phyloP scores from a whole-genome alignment of 202 grass and related monocot species.

The Zizania palustris region DNA sequence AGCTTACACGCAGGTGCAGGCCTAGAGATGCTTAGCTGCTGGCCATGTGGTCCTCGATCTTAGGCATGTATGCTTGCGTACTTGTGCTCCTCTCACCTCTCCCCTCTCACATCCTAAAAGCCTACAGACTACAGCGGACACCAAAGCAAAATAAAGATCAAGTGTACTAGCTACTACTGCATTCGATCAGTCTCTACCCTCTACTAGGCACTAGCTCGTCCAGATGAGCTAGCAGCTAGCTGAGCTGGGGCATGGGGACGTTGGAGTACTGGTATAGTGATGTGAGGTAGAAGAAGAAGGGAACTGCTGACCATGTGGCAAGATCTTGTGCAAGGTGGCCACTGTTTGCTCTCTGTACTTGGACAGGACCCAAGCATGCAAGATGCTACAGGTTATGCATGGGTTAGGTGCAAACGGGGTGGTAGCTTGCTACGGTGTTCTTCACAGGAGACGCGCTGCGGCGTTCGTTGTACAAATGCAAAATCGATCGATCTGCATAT shows the following conservation, averaged over 20 bases:
- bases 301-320: not conserved
- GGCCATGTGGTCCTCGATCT: constrained; percentile 29
- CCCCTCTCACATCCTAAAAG: constrained; percentile 48
- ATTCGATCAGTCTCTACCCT: not conserved
- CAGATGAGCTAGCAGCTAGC: not conserved
- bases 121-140: not conserved
- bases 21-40: constrained; percentile 51
- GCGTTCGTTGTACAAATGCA: not conserved
- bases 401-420: constrained; percentile 16
- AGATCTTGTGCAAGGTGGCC: constrained; percentile 2
- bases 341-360: constrained; percentile 21
- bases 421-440: not conserved
- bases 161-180: not conserved
- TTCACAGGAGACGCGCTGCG: not conserved
- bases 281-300: not conserved
- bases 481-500: too few species aligned
- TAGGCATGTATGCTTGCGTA: constrained; percentile 41
- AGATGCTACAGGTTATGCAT: not conserved
- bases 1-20: constrained; percentile 41
- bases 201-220: not conserved
- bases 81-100: constrained; percentile 42
- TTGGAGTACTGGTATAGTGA: too few species aligned
- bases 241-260: not conserved
- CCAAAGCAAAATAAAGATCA: not conserved
- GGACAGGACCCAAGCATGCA: constrained; percentile 32